phyloP scores from a whole-genome alignment of 768 basidiomycete genomes.

The Dentipellis fragilis region DNA sequence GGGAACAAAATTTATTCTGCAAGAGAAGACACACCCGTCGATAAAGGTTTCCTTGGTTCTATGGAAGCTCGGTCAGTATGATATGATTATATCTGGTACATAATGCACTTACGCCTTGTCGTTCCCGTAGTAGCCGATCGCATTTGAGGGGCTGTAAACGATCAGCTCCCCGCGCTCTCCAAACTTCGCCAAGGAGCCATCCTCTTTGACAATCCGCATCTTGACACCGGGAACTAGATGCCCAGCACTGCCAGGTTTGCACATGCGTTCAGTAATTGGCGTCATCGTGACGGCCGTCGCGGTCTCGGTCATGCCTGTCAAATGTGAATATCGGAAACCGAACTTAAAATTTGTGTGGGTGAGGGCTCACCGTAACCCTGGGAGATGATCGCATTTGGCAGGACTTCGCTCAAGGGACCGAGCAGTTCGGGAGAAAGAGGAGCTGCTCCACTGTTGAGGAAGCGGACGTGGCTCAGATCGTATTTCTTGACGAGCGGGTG shows the following conservation, averaged over 20 bases:
- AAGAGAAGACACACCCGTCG: constrained; percentile 37
- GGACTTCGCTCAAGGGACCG: constrained; percentile 33
- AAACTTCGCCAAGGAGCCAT: constrained; percentile 41
- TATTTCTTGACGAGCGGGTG: constrained; percentile 22
- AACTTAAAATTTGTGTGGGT: not conserved
- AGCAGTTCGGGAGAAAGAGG: constrained; percentile 25
- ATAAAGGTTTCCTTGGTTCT: constrained; percentile 64
- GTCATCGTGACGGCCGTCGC: constrained; percentile 44
- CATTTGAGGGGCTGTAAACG: constrained; percentile 31
- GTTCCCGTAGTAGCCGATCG: constrained; percentile 40
- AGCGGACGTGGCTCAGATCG: constrained; percentile 19
- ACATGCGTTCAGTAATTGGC: constrained; percentile 35
- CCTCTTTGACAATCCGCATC: constrained; percentile 40
- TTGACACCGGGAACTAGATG: constrained; percentile 39
- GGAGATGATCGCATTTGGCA: constrained; percentile 47
- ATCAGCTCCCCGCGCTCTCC: constrained; percentile 52
- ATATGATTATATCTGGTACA: not conserved
- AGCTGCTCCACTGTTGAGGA: constrained; percentile 23
- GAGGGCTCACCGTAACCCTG: constrained; percentile 42
- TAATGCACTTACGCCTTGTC: constrained; percentile 39
- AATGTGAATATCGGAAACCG: not conserved
- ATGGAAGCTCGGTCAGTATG: not conserved
- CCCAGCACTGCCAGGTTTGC: constrained; percentile 39
- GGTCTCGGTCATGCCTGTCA: constrained; percentile 60
- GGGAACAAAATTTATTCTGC: too few relatives aligned